phyloP scores from a whole-genome alignment of 73 alveolate species.

The Diophrys appendiculata region DNA sequence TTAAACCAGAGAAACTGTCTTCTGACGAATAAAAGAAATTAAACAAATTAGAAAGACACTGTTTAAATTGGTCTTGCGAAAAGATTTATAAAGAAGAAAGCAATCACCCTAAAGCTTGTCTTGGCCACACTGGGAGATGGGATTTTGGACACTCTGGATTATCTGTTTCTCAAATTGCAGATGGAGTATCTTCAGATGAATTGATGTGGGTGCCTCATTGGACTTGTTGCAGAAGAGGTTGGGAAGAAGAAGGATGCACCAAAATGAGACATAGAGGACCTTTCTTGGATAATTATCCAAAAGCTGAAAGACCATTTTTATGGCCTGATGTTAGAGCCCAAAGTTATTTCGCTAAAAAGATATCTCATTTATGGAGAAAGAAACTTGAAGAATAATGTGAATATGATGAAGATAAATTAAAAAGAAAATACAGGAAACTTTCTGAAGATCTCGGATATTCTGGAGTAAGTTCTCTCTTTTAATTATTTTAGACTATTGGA shows the following conservation, averaged over 20 bases:
- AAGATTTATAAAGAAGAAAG: slow-evolving; percentile 77
- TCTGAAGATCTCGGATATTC: slow-evolving; percentile 30
- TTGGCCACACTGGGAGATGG: slow-evolving; percentile 97
- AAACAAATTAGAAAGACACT: slow-evolving; percentile 75
- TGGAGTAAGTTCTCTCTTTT: slow-evolving; percentile 41
- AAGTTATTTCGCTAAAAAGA: slow-evolving; percentile 77
- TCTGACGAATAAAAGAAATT: slow-evolving; percentile 65
- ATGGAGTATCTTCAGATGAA: no score
- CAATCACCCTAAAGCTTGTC: slow-evolving; percentile 87
- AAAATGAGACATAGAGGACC: slow-evolving; percentile 89
- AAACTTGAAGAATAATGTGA: slow-evolving; percentile 63
- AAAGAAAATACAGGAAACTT: slow-evolving; percentile 51
- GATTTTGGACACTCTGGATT: slow-evolving; percentile 97
- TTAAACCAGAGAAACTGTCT: slow-evolving; percentile 51
- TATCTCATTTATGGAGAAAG: slow-evolving; percentile 80
- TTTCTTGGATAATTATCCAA: slow-evolving; percentile 67
- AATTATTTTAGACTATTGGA: no score
- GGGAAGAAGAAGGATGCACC: slow-evolving; percentile 94
- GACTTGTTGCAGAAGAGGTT: slow-evolving; percentile 97
- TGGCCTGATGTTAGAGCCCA: slow-evolving; percentile 97
- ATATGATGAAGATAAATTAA: slow-evolving; percentile 64
- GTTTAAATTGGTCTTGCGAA: slow-evolving; percentile 94
- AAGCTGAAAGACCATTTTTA: slow-evolving; percentile 65
- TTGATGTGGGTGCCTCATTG: slow-evolving; percentile 95
- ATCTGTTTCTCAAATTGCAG: slow-evolving; percentile 68